Base-by-base conservation (phyloP, 2,329 filamentous ascomycete genomes). In the Fusarium papillatum region DNA sequence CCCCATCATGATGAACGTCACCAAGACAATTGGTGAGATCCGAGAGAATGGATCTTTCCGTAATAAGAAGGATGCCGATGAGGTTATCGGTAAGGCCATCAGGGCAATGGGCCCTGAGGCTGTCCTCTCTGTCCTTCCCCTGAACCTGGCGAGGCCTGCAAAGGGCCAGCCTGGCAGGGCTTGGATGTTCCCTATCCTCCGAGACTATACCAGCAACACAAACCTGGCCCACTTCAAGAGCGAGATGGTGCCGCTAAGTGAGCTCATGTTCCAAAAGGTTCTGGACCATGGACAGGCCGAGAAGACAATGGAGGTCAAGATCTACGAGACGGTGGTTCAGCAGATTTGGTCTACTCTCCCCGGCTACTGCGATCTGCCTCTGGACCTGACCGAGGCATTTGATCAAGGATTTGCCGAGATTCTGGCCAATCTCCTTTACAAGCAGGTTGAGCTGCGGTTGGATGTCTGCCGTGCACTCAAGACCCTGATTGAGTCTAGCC, bases 281-380 rank as follows among this genome's bases (percentile, higher is more conserved):
- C 87, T 98, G 59, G 93, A 98, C 73, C 94, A 97, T 79, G 95
- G 94, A 17, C 87, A 91, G 26, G 92, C 91, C 17, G 94, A 96
- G 81, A 98, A 98, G 88, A 97, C 95, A 0, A 96, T 98, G 90
- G 95, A 98, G 83, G 91, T 97, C 81, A 99, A 99, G 88, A 97
- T 99, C 70, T 99, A 97, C 82, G 96, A 99, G 85, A 98, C 97
- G 0, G 88, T 99, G 7, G 95, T 99, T 11, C 94, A 97, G 78
- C 97, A 99, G 82, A 96, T 96, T 50, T 99, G 97, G 97, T 95
- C 95, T 1, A 93, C 94, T 64, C 89, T 99, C 19, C 96, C 97
- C 0, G 97, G 97, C 2, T 99, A 98, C 86, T 98, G 97, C 83
- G 95, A 98, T 82, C 87, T 98, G 66, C 96, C 97, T 2, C 85